Evolutionary conservation across 75 land plant genomes (phyloP).

Genomic region (Pinus albicaulis): DNA sequence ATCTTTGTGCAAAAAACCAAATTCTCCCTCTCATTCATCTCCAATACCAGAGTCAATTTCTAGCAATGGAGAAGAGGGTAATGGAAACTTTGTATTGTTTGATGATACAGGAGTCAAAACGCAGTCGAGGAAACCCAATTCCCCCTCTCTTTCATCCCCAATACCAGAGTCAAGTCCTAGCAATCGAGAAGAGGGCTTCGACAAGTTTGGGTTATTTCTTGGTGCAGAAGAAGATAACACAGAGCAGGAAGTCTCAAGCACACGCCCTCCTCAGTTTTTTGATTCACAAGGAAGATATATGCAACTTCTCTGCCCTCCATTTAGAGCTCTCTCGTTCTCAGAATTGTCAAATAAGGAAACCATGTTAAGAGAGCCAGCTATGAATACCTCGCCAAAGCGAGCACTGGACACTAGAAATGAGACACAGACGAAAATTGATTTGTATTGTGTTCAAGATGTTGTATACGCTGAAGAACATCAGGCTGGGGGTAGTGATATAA

Average conservation of each 20-base stretch:
- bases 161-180: not conserved
- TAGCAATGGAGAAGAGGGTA: not conserved
- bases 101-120: not conserved
- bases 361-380: not conserved
- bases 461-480: not conserved
- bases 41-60: not conserved
- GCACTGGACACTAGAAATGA: not conserved
- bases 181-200: not conserved
- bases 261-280: not conserved
- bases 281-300: slow-evolving; percentile 2
- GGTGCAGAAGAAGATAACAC: not conserved
- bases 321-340: not conserved
- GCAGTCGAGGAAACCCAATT: not conserved
- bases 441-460: not conserved
- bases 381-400: not conserved
- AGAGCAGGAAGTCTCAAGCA: not conserved
- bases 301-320: slow-evolving; percentile 2
- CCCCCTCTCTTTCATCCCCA: not conserved
- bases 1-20: not conserved
- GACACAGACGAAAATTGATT: not conserved
- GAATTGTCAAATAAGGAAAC: not conserved
- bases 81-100: not conserved
- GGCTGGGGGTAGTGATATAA: not conserved
- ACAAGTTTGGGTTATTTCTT: not conserved
- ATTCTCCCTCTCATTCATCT: not conserved